Evolutionary conservation across 2,329 filamentous ascomycete species (phyloP), one percentile per base, ranked within the genome.

Genomic region (Calonectria hongkongensis): DNA sequence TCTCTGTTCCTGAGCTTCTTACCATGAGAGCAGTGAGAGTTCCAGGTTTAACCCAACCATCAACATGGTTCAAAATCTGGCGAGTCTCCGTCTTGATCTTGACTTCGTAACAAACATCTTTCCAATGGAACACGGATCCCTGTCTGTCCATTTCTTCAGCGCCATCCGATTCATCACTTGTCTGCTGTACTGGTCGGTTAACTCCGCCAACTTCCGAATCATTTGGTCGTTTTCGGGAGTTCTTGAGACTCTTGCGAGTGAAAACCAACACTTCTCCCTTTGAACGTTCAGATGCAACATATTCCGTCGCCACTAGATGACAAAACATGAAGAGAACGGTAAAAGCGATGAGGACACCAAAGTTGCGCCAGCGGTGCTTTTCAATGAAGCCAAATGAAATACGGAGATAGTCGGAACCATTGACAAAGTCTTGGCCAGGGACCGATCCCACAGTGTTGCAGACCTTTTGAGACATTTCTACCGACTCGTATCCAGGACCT

Each of bases 11-110:
- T 10, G 7, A 7, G 1, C 4, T 15, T 13, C 48, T 88, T 82
- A 84, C 91, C 92, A 94, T 94, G 0, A 94, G 86, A 36, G 92
- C 92, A 16, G 92, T 94, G 43, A 94, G 83, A 27, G 92, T 94
- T 64, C 92, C 92, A 4, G 93, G 92, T 80, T 94, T 93, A 70
- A 94, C 92, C 91, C 92, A 94, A 7, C 93, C 92, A 77, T 93
- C 91, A 9, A 94, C 91, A 69, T 93, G 86, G 73, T 94, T 90
- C 41, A 94, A 83, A 77, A 95, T 91, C 27, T 91, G 88, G 21
- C 93, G 88, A 1, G 85, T 82, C 73, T 93, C 89, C 79, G 93
- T 93, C 66, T 81, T 81, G 81, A 94, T 92, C 77, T 91, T 90
- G 79, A 95, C 92, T 71, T 94, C 92, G 78, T 94, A 95, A 82